Conservation (phyloP, 768 basidiomycete species). For the Boletus tomentosulus region DNA sequence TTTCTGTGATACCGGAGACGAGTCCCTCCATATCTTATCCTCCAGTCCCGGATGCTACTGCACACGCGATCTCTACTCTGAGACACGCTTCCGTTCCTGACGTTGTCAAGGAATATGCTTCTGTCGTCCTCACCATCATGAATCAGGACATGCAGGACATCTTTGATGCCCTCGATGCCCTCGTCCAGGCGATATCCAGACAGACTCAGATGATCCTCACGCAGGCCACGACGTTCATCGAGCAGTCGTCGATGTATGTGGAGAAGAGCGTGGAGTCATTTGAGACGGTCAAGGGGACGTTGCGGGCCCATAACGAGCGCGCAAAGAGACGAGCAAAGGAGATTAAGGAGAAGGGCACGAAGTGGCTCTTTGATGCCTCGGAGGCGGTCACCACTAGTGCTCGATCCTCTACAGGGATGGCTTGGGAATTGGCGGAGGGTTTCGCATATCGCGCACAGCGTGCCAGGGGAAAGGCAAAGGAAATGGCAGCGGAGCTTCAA, state of each 20-base stretch:
- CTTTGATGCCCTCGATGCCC: slow-evolving; percentile 54
- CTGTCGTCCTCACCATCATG: slow-evolving; percentile 41
- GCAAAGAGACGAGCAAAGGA: slow-evolving; percentile 53
- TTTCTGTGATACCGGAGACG: slow-evolving; percentile 24
- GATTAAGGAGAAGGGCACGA: slow-evolving; percentile 45
- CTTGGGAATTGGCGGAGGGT: slow-evolving; percentile 37
- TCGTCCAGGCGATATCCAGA: slow-evolving; percentile 46
- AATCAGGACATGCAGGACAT: slow-evolving; percentile 54
- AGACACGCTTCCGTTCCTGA: slow-evolving; percentile 45
- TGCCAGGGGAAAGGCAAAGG: slow-evolving; percentile 45
- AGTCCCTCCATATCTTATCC: slow-evolving; percentile 3
- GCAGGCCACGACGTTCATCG: slow-evolving; percentile 39
- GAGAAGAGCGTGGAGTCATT: slow-evolving; percentile 37
- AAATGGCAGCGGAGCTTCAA: slow-evolving; percentile 36
- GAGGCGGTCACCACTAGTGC: slow-evolving; percentile 41
- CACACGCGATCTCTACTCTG: slow-evolving; percentile 16
- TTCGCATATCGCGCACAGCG: slow-evolving; percentile 35
- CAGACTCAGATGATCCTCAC: slow-evolving; percentile 33
- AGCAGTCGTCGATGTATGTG: slow-evolving; percentile 37
- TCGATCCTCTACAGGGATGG: slow-evolving; percentile 39
- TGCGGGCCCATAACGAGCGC: slow-evolving; percentile 47
- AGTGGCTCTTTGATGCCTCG: slow-evolving; percentile 41
- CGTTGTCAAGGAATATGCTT: slow-evolving; percentile 44
- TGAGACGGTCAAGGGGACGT: slow-evolving; percentile 35
- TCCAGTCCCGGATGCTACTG: slow-evolving; percentile 15